phyloP scores from a whole-genome alignment of 306 rosid species.

The Psophocarpus tetragonolobus region DNA sequence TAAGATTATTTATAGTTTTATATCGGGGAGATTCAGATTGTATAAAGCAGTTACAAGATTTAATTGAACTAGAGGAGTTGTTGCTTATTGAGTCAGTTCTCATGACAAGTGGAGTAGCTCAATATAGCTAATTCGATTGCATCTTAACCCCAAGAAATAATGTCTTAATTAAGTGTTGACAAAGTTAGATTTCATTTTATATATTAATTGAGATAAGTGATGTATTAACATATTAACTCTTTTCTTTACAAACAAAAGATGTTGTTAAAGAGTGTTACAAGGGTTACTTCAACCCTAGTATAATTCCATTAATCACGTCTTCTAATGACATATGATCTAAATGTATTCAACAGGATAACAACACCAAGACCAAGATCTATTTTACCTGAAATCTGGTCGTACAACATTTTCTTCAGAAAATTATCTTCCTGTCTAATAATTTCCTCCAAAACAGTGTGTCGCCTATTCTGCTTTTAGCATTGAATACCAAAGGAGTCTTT shows the following conservation, averaged over 20 bases:
- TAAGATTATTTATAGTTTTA: not conserved
- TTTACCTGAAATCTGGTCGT: not conserved
- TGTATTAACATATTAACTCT: too few species aligned
- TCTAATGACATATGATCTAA: too few species aligned
- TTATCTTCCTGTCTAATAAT: not conserved
- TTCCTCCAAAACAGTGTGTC: not conserved
- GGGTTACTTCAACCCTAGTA: too few species aligned
- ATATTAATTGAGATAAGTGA: too few species aligned
- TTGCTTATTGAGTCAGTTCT: not conserved
- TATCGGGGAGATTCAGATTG: not conserved
- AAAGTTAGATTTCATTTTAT: too few species aligned
- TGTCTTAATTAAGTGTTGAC: not conserved
- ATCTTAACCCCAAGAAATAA: not conserved
- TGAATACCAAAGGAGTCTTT: too few species aligned
- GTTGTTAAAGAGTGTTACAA: too few species aligned
- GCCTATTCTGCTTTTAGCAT: too few species aligned
- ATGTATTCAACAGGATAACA: too few species aligned
- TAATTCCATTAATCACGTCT: too few species aligned
- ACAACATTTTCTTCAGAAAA: not conserved
- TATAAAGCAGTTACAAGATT: not conserved
- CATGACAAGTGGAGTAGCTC: slow-evolving; percentile 7
- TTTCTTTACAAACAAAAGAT: too few species aligned
- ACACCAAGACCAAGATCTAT: too few species aligned
- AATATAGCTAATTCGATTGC: not conserved
- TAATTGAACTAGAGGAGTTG: slow-evolving; percentile 12